A percentile compares a stretch with the other conserved stretches of the same genome.
phyloP scores from a whole-genome alignment of 169 alveolate species.

The Babesia gibsoni region DNA sequence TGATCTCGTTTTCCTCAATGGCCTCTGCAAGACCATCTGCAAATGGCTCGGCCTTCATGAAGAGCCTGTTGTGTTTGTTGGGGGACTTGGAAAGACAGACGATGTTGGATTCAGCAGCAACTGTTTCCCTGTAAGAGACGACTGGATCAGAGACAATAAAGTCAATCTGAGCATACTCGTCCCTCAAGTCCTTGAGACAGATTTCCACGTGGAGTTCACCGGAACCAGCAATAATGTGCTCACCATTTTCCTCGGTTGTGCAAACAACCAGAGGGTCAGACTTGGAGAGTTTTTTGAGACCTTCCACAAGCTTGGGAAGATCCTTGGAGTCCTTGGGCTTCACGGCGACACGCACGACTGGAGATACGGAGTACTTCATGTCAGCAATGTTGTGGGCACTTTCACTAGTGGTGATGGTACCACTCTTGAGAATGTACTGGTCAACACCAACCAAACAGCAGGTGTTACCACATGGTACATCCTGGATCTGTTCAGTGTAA shows the following conservation, averaged over 20 bases:
- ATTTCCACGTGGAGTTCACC: slow-evolving; percentile 99
- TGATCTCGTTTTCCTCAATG: slow-evolving; percentile 91
- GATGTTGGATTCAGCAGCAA: slow-evolving; percentile 86
- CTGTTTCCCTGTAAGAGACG: slow-evolving; percentile 99
- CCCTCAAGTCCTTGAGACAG: slow-evolving; percentile 96
- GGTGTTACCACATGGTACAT: slow-evolving; percentile 99
- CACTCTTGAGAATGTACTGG: slow-evolving; percentile 95
- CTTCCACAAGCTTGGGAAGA: slow-evolving; percentile 98
- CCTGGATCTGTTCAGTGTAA: slow-evolving; percentile 93
- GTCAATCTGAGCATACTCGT: slow-evolving; percentile 98
- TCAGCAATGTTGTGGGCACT: slow-evolving; percentile 96
- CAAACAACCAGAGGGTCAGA: slow-evolving; percentile 98
- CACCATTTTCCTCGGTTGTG: slow-evolving; percentile 97
- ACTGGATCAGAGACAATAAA: slow-evolving; percentile 98
- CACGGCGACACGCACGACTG: slow-evolving; percentile 99
- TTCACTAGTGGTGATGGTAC: slow-evolving; percentile 96
- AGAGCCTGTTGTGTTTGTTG: slow-evolving; percentile 98
- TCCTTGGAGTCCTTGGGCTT: slow-evolving; percentile 97
- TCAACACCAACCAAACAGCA: slow-evolving; percentile 98
- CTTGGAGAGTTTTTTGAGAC: slow-evolving; percentile 95
- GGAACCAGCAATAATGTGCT: slow-evolving; percentile 98
- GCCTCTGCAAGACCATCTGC: slow-evolving; percentile 95
- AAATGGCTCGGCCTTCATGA: slow-evolving; percentile 95
- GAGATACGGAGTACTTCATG: slow-evolving; percentile 99
- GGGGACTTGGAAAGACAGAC: slow-evolving; percentile 98